Base-by-base conservation (phyloP, 164 flowering plant genomes). In the Paratinospora sagittata region DNA sequence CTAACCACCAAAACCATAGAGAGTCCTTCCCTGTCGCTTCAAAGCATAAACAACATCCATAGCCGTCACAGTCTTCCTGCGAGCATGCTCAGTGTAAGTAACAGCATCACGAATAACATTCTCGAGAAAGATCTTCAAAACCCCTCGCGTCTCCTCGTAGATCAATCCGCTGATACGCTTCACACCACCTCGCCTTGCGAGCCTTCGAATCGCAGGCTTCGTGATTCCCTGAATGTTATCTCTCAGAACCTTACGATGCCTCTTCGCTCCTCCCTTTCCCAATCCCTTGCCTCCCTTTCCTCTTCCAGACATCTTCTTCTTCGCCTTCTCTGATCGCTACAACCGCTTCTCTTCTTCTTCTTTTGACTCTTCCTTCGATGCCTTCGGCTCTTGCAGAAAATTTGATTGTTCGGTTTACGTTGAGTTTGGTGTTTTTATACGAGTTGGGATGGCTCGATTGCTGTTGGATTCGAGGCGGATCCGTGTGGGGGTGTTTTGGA, bases 131-230 rank as follows among this genome's bases (percentile, higher is more conserved):
- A 52, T 52, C 58, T 52, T 52, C 4, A 52, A 21, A 5, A 52
- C 58, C n/a, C 58, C 58, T 19, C 58, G 16, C n/a, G 58, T 52
- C 58, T 52, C 58, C 58, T 52, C 58, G 21, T 52, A 52, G 58
- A 52, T 52, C 21, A 52, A 16, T 3, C 58, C 58, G n/a, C 58
- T 52, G 14, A 52, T 52, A 17, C 58, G 19, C 58, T 52, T 52
- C 0, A 52, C 58, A 1, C 58, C 58, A 0, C 58, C 58, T 10
- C 58, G 58, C 58, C 58, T 52, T 21, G 58, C 58, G n/a, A 52
- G 58, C 58, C 58, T 52, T 21, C 58, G n/a, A 19, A 52, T 52
- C 21, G 58, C 58, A 16, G 58, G 58, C 58, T 52, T 52, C 8
- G 58, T 52, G 21, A 52, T 52, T 17, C 58, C 58, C 58, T 52